A percentile compares a stretch with the other conserved stretches of the same genome.
Conservation (phyloP, 2,329 filamentous ascomycete genomes). For the Penicillium sp. region DNA sequence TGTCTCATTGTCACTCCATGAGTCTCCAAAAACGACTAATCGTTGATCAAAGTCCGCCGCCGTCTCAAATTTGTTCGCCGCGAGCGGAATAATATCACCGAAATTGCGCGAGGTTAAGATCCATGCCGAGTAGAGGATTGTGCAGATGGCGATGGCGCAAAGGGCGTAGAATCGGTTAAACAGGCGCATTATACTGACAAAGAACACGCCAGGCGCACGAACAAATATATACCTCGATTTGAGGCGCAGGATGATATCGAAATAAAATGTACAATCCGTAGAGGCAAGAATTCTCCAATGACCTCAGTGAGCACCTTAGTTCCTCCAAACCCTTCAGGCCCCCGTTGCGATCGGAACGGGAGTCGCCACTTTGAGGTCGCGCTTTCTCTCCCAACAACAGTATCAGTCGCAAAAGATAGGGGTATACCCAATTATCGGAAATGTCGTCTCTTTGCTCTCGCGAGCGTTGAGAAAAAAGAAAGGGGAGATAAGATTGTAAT, state of each 20-base stretch:
- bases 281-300: background rate
- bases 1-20: constrained; percentile 39
- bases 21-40: constrained; percentile 42
- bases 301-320: background rate
- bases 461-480: background rate
- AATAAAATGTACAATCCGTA: background rate
- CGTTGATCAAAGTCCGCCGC: constrained; percentile 26
- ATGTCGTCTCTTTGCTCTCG: background rate
- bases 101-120: constrained; percentile 27
- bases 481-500: background rate
- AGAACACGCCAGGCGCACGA: background rate
- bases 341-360: background rate
- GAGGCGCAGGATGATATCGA: background rate
- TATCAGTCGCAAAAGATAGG: background rate
- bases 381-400: background rate
- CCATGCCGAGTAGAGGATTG: constrained; percentile 32
- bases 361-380: background rate
- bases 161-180: constrained; percentile 34
- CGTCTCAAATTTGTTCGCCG: constrained; percentile 18
- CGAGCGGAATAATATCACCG: constrained; percentile 18
- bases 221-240: background rate
- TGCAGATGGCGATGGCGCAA: constrained; percentile 29
- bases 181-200: constrained; percentile 24
- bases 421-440: background rate
- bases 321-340: background rate